Evolutionary conservation across 2,329 filamentous ascomycete species (phyloP).

Genomic region (Ophiostoma quercus): DNA sequence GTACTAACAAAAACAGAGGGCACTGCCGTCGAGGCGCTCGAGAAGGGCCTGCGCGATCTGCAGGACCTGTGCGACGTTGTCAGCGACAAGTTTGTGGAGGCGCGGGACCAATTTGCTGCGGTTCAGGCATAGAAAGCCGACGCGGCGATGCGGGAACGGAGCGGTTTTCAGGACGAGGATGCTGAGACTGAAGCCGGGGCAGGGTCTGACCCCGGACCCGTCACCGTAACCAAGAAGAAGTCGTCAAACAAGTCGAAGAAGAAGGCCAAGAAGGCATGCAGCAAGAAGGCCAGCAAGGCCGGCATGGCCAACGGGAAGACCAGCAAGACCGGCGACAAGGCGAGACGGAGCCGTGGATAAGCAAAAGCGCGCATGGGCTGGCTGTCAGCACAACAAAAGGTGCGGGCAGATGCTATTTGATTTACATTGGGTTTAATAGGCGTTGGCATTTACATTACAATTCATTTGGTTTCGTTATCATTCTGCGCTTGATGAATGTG

Average conservation of each 20-base stretch:
- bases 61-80: constrained; percentile 92
- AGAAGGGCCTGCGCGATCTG: constrained; percentile 84
- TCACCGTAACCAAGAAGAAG: background rate
- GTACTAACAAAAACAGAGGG: constrained; percentile 50
- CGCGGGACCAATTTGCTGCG: constrained; percentile 54
- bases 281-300: background rate
- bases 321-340: background rate
- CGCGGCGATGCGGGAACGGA: constrained; percentile 9
- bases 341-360: background rate
- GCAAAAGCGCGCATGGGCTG: background rate
- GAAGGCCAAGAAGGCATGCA: background rate
- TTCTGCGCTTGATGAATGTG: background rate
- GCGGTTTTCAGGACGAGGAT: background rate
- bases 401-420: background rate
- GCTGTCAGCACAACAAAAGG: background rate
- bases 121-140: constrained; percentile 13
- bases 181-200: background rate
- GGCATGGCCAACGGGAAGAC: background rate
- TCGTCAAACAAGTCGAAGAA: background rate
- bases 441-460: background rate
- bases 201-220: too few relatives aligned
- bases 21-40: constrained; percentile 76
- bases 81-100: constrained; percentile 75
- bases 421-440: constrained; percentile 4
- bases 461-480: constrained; percentile 1